These are phyloP conservation scores for Ophiosphaerella korrae DNA, from an alignment of 2,329 filamentous ascomycete genomes.

Conservation along the genomic window DNA sequence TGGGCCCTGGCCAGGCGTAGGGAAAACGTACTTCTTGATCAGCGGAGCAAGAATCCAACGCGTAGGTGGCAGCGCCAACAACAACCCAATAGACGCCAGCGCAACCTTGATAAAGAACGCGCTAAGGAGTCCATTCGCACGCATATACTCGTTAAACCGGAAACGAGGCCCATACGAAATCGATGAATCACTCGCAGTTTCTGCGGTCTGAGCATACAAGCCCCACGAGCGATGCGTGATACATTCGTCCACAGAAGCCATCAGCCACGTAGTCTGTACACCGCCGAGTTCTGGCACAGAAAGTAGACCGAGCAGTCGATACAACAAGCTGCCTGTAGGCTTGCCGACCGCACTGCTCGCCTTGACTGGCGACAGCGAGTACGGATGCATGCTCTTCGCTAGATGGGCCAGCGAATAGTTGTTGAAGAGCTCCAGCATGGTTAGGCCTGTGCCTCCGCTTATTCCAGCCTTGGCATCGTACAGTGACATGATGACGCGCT, in stretches of 20 bases:
- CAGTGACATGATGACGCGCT: constrained; percentile 58
- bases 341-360: constrained; percentile 42
- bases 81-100: constrained; percentile 51
- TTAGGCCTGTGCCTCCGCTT: constrained; percentile 67
- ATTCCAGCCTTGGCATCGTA: constrained; percentile 56
- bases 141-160: constrained; percentile 62
- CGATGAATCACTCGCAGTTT: constrained; percentile 33
- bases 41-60: constrained; percentile 49
- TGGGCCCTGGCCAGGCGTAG: constrained; percentile 39
- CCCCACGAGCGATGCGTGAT: constrained; percentile 66
- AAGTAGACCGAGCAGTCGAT: constrained; percentile 58
- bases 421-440: constrained; percentile 64
- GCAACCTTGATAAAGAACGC: constrained; percentile 57
- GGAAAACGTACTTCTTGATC: constrained; percentile 36
- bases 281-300: constrained; percentile 64
- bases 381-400: constrained; percentile 55
- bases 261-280: constrained; percentile 59
- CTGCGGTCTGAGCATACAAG: constrained; percentile 47
- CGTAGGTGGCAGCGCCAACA: constrained; percentile 58
- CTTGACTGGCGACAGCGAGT: constrained; percentile 55
- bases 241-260: constrained; percentile 59
- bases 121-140: constrained; percentile 55
- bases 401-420: constrained; percentile 55
- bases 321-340: constrained; percentile 45
- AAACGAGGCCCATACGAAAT: constrained; percentile 61